Percentiles rank a stretch among this genome's conserved stretches.
Evolutionary conservation across 768 basidiomycete species (phyloP).

Genomic region (Psilocybe cubensis): DNA sequence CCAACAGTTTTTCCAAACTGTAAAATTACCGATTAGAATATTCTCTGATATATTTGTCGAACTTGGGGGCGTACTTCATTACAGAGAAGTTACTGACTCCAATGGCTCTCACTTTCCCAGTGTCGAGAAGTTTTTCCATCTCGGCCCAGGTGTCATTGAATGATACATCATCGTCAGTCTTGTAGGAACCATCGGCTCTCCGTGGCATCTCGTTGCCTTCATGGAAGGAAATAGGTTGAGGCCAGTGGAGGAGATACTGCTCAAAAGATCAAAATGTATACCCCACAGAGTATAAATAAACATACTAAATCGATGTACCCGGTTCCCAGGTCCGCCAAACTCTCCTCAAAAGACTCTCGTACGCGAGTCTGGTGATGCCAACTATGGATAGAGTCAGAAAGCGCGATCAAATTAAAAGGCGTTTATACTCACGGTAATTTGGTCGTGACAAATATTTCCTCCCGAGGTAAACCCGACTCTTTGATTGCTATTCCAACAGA

Average conservation of each 20-base stretch:
- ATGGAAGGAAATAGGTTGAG: constrained; percentile 36
- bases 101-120: constrained; percentile 51
- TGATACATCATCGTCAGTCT: constrained; percentile 30
- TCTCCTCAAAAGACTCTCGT: constrained; percentile 42
- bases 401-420: background rate
- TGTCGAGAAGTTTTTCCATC: constrained; percentile 51
- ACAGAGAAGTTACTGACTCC: constrained; percentile 66
- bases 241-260: constrained; percentile 58
- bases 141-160: constrained; percentile 53
- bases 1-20: constrained; percentile 43
- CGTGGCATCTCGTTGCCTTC: constrained; percentile 25
- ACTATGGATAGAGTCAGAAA: constrained; percentile 17
- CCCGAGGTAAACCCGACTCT: constrained; percentile 50
- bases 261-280: background rate
- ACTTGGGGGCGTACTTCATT: constrained; percentile 42
- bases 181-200: constrained; percentile 38
- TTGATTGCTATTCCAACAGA: constrained; percentile 47
- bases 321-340: constrained; percentile 40
- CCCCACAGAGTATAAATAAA: background rate
- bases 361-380: constrained; percentile 43
- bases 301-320: constrained; percentile 54
- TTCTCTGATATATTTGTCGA: background rate
- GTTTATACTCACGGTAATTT: constrained; percentile 43
- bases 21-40: background rate
- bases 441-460: constrained; percentile 53